Evolutionary conservation across 306 rosid genomes (phyloP).

Genomic region (Myrica gale): DNA sequence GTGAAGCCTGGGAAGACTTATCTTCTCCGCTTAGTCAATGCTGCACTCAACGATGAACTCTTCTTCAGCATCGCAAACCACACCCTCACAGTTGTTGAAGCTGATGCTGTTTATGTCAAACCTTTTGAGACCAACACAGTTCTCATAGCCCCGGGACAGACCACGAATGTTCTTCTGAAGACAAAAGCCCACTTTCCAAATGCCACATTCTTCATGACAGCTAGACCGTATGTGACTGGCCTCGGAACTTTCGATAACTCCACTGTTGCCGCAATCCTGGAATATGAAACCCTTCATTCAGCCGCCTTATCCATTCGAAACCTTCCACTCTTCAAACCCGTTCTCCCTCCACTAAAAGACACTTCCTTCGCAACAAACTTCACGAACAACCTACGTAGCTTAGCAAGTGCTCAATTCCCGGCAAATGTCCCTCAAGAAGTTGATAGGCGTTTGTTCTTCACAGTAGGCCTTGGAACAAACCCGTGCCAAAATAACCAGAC

Average conservation of each 20-base stretch:
- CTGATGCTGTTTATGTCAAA: constrained; percentile 10
- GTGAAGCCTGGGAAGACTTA: constrained; percentile 13
- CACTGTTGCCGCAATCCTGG: constrained; percentile 1
- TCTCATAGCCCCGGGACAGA: constrained; percentile 10
- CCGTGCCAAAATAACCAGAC: constrained; percentile 1
- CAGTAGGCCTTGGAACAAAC: neutral
- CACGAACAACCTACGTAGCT: neutral
- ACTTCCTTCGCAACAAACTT: constrained; percentile 1
- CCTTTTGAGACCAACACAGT: constrained; percentile 7
- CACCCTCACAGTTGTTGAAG: constrained; percentile 8
- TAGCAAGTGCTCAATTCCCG: constrained; percentile 11
- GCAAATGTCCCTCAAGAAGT: constrained; percentile 7
- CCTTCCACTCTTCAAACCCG: constrained; percentile 4
- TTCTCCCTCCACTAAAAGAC: constrained; percentile 9
- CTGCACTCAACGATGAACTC: constrained; percentile 4
- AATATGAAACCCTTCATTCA: neutral
- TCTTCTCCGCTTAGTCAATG: constrained; percentile 1
- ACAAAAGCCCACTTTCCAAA: constrained; percentile 12
- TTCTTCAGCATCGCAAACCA: constrained; percentile 21
- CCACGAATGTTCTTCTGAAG: constrained; percentile 12
- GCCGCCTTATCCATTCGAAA: neutral
- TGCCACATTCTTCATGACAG: constrained; percentile 14
- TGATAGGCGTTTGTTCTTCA: neutral
- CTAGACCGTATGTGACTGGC: constrained; percentile 12
- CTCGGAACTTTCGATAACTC: constrained; percentile 2